Evolutionary conservation across 2,329 filamentous ascomycete species (phyloP).

Genomic region (Aspergillus pseudoterreus): DNA sequence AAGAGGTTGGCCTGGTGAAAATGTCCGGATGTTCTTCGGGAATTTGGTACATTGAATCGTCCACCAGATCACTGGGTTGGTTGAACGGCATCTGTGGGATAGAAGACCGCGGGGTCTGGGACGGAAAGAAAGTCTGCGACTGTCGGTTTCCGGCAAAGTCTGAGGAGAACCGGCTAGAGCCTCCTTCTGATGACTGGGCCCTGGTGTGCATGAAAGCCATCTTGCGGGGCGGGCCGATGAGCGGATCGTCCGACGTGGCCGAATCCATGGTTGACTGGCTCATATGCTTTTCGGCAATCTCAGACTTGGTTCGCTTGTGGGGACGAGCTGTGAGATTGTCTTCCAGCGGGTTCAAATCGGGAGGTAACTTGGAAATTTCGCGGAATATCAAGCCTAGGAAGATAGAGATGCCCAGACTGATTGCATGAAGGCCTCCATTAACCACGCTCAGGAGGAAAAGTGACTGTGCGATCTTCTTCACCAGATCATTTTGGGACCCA

Average conservation of each 20-base stretch:
- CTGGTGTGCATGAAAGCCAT: constrained; percentile 82
- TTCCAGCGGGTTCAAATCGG: constrained; percentile 93
- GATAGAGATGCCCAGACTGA: constrained; percentile 67
- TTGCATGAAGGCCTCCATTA: constrained; percentile 64
- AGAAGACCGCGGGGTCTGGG: constrained; percentile 27
- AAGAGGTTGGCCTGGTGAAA: constrained; percentile 29
- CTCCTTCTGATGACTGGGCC: constrained; percentile 57
- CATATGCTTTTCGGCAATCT: constrained; percentile 60
- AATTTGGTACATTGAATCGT: constrained; percentile 24
- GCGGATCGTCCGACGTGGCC: constrained; percentile 39
- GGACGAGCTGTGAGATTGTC: constrained; percentile 69
- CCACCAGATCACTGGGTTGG: constrained; percentile 24
- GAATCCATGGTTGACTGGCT: constrained; percentile 48
- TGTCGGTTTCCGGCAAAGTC: constrained; percentile 44
- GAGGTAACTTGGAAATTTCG: constrained; percentile 75
- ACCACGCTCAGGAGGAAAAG: constrained; percentile 66
- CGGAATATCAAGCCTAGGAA: constrained; percentile 78
- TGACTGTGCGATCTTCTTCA: constrained; percentile 60
- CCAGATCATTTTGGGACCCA: constrained; percentile 46
- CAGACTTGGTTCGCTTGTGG: constrained; percentile 72
- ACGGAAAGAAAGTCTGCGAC: constrained; percentile 48
- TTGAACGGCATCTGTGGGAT: constrained; percentile 30
- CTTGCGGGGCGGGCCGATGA: constrained; percentile 44
- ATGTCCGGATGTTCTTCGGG: constrained; percentile 26
- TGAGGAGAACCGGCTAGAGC: constrained; percentile 51